phyloP scores from a whole-genome alignment of 257 asterid genomes.

The Voacanga thouarsii region DNA sequence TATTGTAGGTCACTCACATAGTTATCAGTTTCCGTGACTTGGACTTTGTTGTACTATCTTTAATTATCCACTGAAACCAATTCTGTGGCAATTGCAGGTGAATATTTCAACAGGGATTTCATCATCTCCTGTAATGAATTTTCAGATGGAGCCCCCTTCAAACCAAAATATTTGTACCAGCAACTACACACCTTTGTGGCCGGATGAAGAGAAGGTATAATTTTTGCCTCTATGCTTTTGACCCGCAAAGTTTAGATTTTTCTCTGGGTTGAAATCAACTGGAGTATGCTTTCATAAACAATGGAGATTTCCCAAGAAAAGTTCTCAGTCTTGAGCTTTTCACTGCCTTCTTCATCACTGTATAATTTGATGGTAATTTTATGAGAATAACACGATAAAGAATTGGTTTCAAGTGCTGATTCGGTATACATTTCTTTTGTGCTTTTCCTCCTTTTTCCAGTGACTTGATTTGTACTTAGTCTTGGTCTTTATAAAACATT shows the following conservation, averaged over 20 bases:
- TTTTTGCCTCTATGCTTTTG: neutral
- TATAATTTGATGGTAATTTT: neutral
- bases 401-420: neutral
- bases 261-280: too few relatives aligned
- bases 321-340: neutral
- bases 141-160: conserved; percentile 98
- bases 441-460: neutral
- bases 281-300: neutral
- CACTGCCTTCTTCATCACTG: neutral
- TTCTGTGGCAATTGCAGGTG: conserved; percentile 39
- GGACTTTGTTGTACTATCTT: neutral
- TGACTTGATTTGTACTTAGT: neutral
- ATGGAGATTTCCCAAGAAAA: neutral
- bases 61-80: neutral
- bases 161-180: conserved; percentile 63
- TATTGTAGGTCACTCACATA: neutral
- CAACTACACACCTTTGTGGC: conserved; percentile 42
- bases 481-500: neutral
- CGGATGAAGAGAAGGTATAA: conserved; percentile 71
- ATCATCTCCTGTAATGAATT: conserved; percentile 42
- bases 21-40: neutral
- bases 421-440: neutral
- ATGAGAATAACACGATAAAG: neutral
- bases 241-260: neutral
- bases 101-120: conserved; percentile 54